Conservation (phyloP, 768 basidiomycete species). For the Kwoniella heveanensis region DNA sequence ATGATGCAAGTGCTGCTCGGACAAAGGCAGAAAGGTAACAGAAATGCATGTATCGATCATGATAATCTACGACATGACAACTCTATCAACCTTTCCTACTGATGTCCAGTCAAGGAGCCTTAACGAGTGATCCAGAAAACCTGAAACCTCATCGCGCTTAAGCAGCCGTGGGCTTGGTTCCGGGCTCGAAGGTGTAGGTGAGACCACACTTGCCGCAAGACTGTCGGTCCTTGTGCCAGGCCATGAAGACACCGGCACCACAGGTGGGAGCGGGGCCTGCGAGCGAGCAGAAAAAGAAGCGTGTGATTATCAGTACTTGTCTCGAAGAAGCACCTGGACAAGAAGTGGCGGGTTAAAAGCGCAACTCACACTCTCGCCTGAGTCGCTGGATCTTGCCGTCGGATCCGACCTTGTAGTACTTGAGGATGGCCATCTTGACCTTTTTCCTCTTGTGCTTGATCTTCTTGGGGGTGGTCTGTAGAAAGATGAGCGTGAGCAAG, state of each 20-base stretch:
- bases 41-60: background rate
- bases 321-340: background rate
- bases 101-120: slow-evolving; percentile 1
- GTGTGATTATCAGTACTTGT: background rate
- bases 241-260: slow-evolving; percentile 73
- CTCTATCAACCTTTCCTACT: slow-evolving; percentile 1
- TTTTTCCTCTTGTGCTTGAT: slow-evolving; percentile 99
- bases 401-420: slow-evolving; percentile 99
- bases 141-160: slow-evolving; percentile 19
- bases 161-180: slow-evolving; percentile 54
- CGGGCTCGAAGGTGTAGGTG: slow-evolving; percentile 56
- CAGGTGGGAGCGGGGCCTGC: slow-evolving; percentile 46
- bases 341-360: slow-evolving; percentile 60
- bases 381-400: slow-evolving; percentile 99
- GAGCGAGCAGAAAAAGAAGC: slow-evolving; percentile 18
- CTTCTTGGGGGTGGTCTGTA: slow-evolving; percentile 85
- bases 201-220: slow-evolving; percentile 74
- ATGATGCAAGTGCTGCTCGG: no score
- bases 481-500: background rate
- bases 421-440: slow-evolving; percentile 99
- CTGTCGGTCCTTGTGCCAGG: slow-evolving; percentile 96
- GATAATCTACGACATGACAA: background rate
- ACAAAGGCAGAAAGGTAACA: background rate
- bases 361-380: slow-evolving; percentile 82
- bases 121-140: background rate